phyloP scores from a whole-genome alignment of 225 moss, liverwort and hornwort species.

The Bryum argenteum region DNA sequence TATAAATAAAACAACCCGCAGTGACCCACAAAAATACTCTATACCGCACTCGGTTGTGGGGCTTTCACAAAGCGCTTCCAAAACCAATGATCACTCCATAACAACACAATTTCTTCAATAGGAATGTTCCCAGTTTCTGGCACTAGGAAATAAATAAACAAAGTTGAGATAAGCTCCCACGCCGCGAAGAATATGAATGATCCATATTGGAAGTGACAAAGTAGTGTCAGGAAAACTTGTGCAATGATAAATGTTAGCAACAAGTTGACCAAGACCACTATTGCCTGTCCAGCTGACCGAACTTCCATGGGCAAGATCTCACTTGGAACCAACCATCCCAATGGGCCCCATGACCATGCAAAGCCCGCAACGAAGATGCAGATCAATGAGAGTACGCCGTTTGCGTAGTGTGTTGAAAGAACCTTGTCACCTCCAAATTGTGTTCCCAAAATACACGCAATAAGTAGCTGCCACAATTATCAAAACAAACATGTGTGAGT shows the following conservation, averaged over 20 bases:
- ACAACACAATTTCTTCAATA: conserved; percentile 49
- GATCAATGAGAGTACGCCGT: conserved; percentile 27
- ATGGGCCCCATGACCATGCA: conserved; percentile 76
- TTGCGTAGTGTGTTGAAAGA: background rate
- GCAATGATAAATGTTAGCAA: conserved; percentile 56
- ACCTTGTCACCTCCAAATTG: conserved; percentile 8
- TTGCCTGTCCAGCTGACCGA: conserved; percentile 37
- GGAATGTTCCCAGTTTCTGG: conserved; percentile 59
- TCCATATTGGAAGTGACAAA: conserved; percentile 40
- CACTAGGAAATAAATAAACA: conserved; percentile 47
- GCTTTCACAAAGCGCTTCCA: conserved; percentile 22
- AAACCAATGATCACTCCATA: conserved; percentile 62
- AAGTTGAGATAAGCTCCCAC: conserved; percentile 36
- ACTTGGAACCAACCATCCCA: conserved; percentile 66
- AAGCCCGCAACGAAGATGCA: conserved; percentile 47
- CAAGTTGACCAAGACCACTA: conserved; percentile 49
- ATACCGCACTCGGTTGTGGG: background rate
- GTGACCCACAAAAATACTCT: too few relatives aligned
- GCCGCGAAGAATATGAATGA: conserved; percentile 57
- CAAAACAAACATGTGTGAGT: too few relatives aligned
- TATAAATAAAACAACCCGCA: too few relatives aligned
- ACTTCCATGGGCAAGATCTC: conserved; percentile 64
- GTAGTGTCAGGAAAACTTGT: conserved; percentile 50
- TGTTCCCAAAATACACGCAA: conserved; percentile 2
- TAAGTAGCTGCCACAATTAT: background rate